Percentiles rank a stretch among this genome's conserved stretches.
Evolutionary conservation across 2,329 filamentous ascomycete genomes (phyloP).

Genomic region (Epichloe aotearoae): DNA sequence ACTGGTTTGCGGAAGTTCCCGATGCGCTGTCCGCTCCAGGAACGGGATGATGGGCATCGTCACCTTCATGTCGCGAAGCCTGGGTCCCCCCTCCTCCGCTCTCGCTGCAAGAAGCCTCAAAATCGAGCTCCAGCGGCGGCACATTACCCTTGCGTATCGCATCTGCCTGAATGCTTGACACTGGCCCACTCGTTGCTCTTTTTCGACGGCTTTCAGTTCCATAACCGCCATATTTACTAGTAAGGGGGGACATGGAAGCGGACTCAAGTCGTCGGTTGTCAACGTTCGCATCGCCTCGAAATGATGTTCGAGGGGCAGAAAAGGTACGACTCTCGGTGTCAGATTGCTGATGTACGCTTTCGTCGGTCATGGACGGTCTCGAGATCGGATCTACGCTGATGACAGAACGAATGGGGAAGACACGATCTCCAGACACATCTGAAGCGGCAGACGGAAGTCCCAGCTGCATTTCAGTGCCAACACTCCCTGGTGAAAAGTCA

Average conservation of each 20-base stretch:
- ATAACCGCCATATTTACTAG: neutral
- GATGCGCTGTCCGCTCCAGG: conserved; percentile 7
- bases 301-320: conserved; percentile 15
- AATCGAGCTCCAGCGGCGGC: conserved; percentile 20
- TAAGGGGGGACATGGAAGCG: conserved; percentile 12
- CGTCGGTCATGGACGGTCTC: conserved; percentile 25
- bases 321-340: conserved; percentile 20
- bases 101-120: conserved; percentile 19
- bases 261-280: conserved; percentile 16
- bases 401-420: conserved; percentile 74
- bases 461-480: conserved; percentile 27
- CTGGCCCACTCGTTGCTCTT: conserved; percentile 24
- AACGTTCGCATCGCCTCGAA: conserved; percentile 16
- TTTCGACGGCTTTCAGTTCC: conserved; percentile 15
- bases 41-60: neutral
- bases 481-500: conserved; percentile 28
- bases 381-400: conserved; percentile 52
- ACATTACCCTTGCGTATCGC: conserved; percentile 25
- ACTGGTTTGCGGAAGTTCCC: conserved; percentile 10
- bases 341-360: conserved; percentile 23
- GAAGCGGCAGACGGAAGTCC: conserved; percentile 19
- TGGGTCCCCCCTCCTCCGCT: conserved; percentile 13
- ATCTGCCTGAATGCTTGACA: conserved; percentile 33
- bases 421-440: conserved; percentile 40
- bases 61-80: neutral